Conservation (phyloP, 78 protist genomes). For the Cavenderia fasciculata region DNA sequence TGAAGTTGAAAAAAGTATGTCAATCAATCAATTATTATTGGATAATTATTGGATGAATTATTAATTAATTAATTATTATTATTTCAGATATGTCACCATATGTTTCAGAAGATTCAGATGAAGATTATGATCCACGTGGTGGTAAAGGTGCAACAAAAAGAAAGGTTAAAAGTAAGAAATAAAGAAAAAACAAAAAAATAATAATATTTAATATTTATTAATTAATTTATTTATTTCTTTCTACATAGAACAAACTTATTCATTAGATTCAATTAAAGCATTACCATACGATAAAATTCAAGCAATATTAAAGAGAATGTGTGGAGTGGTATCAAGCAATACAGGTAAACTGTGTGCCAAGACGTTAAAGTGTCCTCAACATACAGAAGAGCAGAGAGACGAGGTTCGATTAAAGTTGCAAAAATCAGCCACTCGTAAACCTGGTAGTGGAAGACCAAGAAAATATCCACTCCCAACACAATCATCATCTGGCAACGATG, state of each 20-base stretch:
- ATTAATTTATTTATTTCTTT: not conserved
- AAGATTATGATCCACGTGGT: conserved; percentile 57
- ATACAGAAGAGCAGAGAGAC: conserved; percentile 66
- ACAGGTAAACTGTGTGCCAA: conserved; percentile 71
- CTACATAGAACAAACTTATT: not conserved
- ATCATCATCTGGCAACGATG: not conserved
- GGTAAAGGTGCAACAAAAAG: conserved; percentile 6
- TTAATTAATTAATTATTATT: too few relatives aligned
- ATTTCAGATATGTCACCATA: too few relatives aligned
- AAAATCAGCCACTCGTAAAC: too few relatives aligned
- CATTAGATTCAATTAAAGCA: conserved; percentile 26
- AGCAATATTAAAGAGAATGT: conserved; percentile 6
- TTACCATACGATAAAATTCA: conserved; percentile 33
- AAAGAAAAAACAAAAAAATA: not conserved
- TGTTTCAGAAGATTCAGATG: conserved; percentile 75
- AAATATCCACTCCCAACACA: not conserved
- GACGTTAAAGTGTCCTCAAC: conserved; percentile 77
- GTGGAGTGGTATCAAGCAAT: conserved; percentile 70
- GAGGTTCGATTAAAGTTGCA: conserved; percentile 16
- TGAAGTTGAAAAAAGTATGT: too few relatives aligned
- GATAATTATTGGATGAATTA: too few relatives aligned
- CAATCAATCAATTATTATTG: too few relatives aligned
- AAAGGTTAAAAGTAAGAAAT: conserved; percentile 15
- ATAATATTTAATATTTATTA: not conserved
- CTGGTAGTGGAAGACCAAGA: not conserved